phyloP scores from a whole-genome alignment of 164 flowering plant species.

The Dillenia turbinata region DNA sequence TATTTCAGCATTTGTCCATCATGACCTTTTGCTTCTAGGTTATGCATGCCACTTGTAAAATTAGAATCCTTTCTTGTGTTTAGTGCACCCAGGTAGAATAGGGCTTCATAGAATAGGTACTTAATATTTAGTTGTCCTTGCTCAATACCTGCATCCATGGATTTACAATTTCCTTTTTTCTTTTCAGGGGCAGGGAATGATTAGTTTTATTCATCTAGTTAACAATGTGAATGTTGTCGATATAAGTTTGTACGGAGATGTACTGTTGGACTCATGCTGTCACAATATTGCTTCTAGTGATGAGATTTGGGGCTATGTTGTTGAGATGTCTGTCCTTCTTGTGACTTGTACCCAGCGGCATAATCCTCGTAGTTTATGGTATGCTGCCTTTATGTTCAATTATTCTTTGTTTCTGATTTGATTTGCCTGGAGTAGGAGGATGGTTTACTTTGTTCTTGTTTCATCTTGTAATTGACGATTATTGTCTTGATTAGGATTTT shows the following conservation, averaged over 20 bases:
- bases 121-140: no score
- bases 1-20: no score
- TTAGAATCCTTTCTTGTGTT: no score
- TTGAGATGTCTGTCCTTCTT: slow-evolving; percentile 84
- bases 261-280: slow-evolving; percentile 82
- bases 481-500: no score
- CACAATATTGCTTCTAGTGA: slow-evolving; percentile 75
- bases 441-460: no score
- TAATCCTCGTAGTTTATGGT: slow-evolving; percentile 92
- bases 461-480: no score
- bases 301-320: slow-evolving; percentile 74
- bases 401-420: not conserved
- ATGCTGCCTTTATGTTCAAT: slow-evolving; percentile 8
- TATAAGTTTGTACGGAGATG: slow-evolving; percentile 68
- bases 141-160: no score
- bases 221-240: slow-evolving; percentile 63
- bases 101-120: no score
- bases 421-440: no score
- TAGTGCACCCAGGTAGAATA: no score
- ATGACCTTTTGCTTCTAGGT: no score
- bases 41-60: no score
- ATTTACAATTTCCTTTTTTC: slow-evolving; percentile 2
- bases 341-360: slow-evolving; percentile 41
- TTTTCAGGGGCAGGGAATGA: slow-evolving; percentile 80
- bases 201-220: slow-evolving; percentile 67